These are phyloP conservation scores for Craspedostauros australis DNA, from an alignment of 108 stramenopile species.

Conservation along the genomic window DNA sequence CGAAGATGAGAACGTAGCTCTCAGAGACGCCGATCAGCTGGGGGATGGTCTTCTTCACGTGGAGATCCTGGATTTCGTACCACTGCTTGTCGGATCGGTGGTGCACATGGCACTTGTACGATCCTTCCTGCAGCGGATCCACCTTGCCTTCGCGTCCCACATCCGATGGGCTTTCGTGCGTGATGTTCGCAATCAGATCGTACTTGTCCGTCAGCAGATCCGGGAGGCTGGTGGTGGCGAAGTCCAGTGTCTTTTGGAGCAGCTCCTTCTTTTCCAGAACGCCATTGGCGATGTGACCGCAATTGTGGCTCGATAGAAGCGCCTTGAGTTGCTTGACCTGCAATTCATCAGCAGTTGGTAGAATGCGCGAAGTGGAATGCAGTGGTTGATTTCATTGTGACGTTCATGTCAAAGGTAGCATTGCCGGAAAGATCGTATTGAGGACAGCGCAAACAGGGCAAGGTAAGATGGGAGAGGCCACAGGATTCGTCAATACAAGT, in stretches of 20 bases:
- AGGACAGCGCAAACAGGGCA: no score
- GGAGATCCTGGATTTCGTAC: constrained; percentile 96
- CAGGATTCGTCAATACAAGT: no score
- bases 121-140: constrained; percentile 82
- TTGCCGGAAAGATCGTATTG: no score
- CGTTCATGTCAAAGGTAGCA: no score
- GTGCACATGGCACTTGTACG: constrained; percentile 88
- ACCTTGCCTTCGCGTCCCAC: constrained; percentile 76
- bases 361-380: no score
- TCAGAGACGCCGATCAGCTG: constrained; percentile 95
- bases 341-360: no score
- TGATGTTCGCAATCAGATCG: constrained; percentile 94
- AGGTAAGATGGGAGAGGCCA: no score
- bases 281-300: constrained; percentile 34
- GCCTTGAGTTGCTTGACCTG: constrained; percentile 69
- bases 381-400: background rate
- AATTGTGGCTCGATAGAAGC: constrained; percentile 58
- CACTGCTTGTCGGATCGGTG: constrained; percentile 86
- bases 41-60: constrained; percentile 93
- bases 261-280: constrained; percentile 74
- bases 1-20: constrained; percentile 90
- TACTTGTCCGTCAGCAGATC: constrained; percentile 85
- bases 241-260: constrained; percentile 57
- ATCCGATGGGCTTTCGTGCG: constrained; percentile 79
- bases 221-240: constrained; percentile 62